Percentiles rank a stretch among this genome's conserved stretches.
Conservation (phyloP, 2,329 filamentous ascomycete species). For the Peltaster fructicola region DNA sequence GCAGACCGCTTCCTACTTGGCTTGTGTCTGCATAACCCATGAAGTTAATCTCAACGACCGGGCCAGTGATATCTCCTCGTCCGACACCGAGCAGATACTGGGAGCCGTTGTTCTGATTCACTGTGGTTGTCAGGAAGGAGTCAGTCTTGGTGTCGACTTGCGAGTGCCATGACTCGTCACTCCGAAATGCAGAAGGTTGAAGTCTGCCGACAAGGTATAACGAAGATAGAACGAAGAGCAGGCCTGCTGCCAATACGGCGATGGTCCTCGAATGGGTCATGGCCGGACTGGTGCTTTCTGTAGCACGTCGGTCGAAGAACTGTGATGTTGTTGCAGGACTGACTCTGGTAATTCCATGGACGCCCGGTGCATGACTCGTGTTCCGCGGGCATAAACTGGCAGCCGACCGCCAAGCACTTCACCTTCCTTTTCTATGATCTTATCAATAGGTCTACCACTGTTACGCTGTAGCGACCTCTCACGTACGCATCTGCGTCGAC, state of each 20-base stretch:
- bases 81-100: constrained; percentile 49
- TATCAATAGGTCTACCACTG: no score
- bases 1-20: constrained; percentile 66
- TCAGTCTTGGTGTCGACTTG: constrained; percentile 1
- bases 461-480: no score
- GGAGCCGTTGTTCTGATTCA: constrained; percentile 6
- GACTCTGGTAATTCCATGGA: no score
- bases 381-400: no score
- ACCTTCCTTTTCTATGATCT: no score
- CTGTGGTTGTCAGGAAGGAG: neutral
- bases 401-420: no score
- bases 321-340: no score
- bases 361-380: no score
- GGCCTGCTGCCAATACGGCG: constrained; percentile 6
- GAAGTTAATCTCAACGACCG: constrained; percentile 77
- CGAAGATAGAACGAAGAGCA: constrained; percentile 8
- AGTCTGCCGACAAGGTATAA: constrained; percentile 6
- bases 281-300: no score
- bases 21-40: constrained; percentile 82
- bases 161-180: neutral
- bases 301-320: no score
- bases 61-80: constrained; percentile 58
- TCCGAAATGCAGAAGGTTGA: constrained; percentile 1
- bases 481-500: no score
- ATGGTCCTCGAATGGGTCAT: no score